Percentiles rank a stretch among this genome's conserved stretches.
phyloP scores from a whole-genome alignment of 768 basidiomycete genomes.

The Lentinula aciculospora region DNA sequence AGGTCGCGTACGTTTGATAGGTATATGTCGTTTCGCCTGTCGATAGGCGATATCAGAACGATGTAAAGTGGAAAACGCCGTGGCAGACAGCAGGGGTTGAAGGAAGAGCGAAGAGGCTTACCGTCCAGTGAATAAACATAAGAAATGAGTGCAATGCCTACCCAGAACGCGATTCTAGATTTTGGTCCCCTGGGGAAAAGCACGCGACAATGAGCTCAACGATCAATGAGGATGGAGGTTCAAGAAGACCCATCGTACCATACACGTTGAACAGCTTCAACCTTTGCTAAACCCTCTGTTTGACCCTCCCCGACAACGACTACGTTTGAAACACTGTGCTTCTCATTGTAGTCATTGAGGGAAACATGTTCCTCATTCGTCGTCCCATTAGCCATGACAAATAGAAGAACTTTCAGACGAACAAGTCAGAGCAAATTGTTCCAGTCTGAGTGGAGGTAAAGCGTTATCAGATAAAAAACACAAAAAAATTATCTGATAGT shows the following conservation, averaged over 20 bases:
- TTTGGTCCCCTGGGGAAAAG: conserved; percentile 7
- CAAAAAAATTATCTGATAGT: neutral
- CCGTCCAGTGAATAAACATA: conserved; percentile 54
- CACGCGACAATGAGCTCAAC: neutral
- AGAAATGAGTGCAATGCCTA: conserved; percentile 41
- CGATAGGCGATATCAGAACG: neutral
- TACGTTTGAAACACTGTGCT: neutral
- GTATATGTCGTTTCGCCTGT: conserved; percentile 38
- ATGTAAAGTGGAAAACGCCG: neutral
- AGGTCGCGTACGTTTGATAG: conserved; percentile 40
- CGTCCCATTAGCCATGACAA: neutral
- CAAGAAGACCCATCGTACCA: neutral
- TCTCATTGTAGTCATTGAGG: neutral
- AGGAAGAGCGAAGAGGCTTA: conserved; percentile 10
- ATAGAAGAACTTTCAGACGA: neutral
- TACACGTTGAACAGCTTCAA: conserved; percentile 6
- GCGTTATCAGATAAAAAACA: neutral
- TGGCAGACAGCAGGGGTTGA: neutral
- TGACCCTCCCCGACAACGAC: neutral
- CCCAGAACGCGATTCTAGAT: conserved; percentile 38
- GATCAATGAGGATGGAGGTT: neutral
- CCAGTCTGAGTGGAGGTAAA: neutral
- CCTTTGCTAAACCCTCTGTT: conserved; percentile 5
- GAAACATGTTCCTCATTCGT: neutral
- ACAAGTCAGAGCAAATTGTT: neutral